Conservation (phyloP, 2,329 filamentous ascomycete species). For the Alternaria gansuensis region DNA sequence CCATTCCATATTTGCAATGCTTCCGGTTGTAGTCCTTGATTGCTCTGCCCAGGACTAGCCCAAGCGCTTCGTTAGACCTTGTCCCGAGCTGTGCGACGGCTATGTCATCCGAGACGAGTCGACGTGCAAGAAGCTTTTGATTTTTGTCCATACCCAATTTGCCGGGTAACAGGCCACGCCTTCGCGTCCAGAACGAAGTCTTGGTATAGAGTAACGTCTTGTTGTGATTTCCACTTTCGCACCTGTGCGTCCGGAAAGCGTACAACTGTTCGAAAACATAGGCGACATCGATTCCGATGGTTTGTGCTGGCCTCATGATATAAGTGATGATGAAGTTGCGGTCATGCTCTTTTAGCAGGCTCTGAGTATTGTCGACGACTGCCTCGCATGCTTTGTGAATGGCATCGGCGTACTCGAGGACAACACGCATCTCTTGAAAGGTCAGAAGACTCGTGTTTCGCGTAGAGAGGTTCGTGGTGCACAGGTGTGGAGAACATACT, state of each 20-base stretch:
- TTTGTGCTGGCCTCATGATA: constrained; percentile 6
- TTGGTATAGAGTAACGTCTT: constrained; percentile 11
- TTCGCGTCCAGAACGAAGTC: neutral
- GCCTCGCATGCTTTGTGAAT: constrained; percentile 4
- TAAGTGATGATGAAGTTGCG: neutral
- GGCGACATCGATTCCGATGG: constrained; percentile 6
- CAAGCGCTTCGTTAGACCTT: neutral
- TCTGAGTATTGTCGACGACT: constrained; percentile 4
- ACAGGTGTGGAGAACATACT: constrained; percentile 3
- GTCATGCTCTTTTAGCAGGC: constrained; percentile 10
- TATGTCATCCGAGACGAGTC: constrained; percentile 15
- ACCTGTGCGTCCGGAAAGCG: constrained; percentile 8
- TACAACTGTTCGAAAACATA: constrained; percentile 14
- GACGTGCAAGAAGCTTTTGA: constrained; percentile 11
- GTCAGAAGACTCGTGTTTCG: neutral
- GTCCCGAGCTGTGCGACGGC: constrained; percentile 3
- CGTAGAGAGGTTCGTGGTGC: neutral
- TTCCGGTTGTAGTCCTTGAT: constrained; percentile 2
- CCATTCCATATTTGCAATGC: constrained; percentile 11
- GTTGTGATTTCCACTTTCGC: constrained; percentile 2
- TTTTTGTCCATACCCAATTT: constrained; percentile 3
- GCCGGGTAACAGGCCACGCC: neutral
- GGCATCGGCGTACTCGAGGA: constrained; percentile 2
- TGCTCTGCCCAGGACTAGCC: constrained; percentile 1
- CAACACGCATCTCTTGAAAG: neutral